Percentiles rank a stretch among this genome's conserved stretches.
Evolutionary conservation across 2,329 filamentous ascomycete species (phyloP).

Genomic region (Daldinia sp.): DNA sequence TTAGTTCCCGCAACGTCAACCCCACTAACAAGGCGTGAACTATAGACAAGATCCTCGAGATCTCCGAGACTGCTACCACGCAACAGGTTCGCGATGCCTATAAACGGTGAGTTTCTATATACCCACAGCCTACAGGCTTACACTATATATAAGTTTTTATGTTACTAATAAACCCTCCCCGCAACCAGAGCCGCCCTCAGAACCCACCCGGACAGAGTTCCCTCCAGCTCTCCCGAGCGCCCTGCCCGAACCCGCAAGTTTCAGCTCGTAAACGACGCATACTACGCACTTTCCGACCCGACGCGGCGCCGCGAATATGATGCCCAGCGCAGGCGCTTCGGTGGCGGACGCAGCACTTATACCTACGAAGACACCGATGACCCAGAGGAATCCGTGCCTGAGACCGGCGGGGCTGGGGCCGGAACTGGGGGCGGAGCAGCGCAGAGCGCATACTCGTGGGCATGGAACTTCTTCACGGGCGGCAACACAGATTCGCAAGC

Average conservation of each 20-base stretch:
- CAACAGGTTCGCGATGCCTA: constrained; percentile 93
- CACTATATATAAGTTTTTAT: background rate
- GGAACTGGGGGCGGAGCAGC: constrained; percentile 47
- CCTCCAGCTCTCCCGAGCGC: constrained; percentile 84
- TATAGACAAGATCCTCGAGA: constrained; percentile 76
- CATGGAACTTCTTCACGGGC: constrained; percentile 67
- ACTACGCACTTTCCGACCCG: constrained; percentile 87
- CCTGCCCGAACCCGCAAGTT: constrained; percentile 83
- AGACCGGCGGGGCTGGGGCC: constrained; percentile 53
- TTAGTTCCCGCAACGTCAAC: constrained; percentile 10
- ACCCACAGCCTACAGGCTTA: background rate
- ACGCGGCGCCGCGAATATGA: constrained; percentile 85
- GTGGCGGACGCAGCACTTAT: constrained; percentile 38
- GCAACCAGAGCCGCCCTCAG: constrained; percentile 78
- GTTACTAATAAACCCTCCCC: constrained; percentile 29
- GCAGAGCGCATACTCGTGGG: constrained; percentile 74
- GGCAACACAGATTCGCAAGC: constrained; percentile 40
- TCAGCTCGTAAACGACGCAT: constrained; percentile 91
- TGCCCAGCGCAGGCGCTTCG: constrained; percentile 68
- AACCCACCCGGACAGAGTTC: constrained; percentile 91
- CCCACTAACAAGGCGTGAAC: constrained; percentile 36
- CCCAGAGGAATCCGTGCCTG: constrained; percentile 49
- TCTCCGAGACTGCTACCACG: constrained; percentile 76
- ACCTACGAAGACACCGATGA: constrained; percentile 55
- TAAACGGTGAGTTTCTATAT: constrained; percentile 72